phyloP scores from a whole-genome alignment of 2,329 filamentous ascomycete genomes.

The Lasiodiplodia sp. region DNA sequence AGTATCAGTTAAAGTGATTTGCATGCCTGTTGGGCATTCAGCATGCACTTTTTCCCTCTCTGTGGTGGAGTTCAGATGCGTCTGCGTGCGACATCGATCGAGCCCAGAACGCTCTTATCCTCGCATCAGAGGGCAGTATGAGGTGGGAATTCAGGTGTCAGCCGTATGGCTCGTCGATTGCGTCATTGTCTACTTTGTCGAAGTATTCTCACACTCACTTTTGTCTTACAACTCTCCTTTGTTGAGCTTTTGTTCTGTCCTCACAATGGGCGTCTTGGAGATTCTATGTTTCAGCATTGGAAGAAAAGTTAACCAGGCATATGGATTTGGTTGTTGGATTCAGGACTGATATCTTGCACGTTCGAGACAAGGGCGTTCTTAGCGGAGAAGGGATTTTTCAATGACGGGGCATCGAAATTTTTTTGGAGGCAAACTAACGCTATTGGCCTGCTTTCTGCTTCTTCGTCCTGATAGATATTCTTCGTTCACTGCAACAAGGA shows the following conservation, averaged over 20 bases:
- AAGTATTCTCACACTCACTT: not conserved
- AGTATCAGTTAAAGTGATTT: not conserved
- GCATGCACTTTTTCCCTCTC: not conserved
- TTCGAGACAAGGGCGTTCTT: not conserved
- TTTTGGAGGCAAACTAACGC: not conserved
- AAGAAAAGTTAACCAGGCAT: not conserved
- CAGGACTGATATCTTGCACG: not conserved
- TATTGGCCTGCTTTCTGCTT: not conserved
- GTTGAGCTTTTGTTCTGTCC: not conserved
- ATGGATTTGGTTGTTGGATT: not conserved
- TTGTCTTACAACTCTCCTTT: not conserved
- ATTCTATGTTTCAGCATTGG: not conserved
- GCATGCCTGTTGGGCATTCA: not conserved
- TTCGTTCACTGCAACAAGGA: not conserved
- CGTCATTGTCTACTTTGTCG: too few relatives aligned
- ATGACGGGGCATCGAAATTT: not conserved
- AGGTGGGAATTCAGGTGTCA: not conserved
- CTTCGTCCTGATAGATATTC: not conserved
- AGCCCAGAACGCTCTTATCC: not conserved
- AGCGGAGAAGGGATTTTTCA: too few relatives aligned
- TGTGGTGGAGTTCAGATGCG: not conserved
- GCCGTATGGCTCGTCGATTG: not conserved
- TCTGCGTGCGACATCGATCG: not conserved
- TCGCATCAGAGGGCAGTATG: not conserved
- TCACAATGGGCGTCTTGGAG: not conserved